Conservation (phyloP, 129 eudicot species). For the Artemisia argyi region DNA sequence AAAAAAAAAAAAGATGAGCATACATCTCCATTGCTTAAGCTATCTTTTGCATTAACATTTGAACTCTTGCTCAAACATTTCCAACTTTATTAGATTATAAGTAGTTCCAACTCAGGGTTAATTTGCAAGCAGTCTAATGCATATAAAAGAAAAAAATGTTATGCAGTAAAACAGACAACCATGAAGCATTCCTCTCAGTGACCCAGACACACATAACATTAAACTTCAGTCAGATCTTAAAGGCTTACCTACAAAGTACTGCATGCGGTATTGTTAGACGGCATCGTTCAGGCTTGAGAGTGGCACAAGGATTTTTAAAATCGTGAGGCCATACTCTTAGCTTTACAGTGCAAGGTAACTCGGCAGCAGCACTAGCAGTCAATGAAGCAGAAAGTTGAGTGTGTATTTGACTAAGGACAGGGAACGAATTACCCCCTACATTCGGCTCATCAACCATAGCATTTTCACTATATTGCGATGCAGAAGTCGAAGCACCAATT, state of each 20-base stretch:
- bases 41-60: slow-evolving; percentile 3
- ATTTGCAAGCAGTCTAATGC: neutral
- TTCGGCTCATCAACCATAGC: slow-evolving; percentile 21
- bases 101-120: neutral
- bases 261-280: slow-evolving; percentile 88
- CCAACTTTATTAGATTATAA: neutral
- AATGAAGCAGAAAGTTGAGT: slow-evolving; percentile 83
- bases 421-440: slow-evolving; percentile 49
- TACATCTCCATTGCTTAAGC: neutral
- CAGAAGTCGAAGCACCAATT: slow-evolving; percentile 32
- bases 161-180: slow-evolving; percentile 10
- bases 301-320: slow-evolving; percentile 69
- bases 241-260: slow-evolving; percentile 81
- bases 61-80: neutral
- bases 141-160: neutral
- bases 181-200: neutral
- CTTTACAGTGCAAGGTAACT: slow-evolving; percentile 96
- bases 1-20: neutral
- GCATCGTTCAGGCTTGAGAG: slow-evolving; percentile 65
- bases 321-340: slow-evolving; percentile 92
- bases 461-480: slow-evolving; percentile 11
- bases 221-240: neutral
- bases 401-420: slow-evolving; percentile 59
- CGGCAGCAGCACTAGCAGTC: slow-evolving; percentile 84
- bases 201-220: neutral